phyloP scores from a whole-genome alignment of 179 eudicot genomes.

The Beta lomatogona region DNA sequence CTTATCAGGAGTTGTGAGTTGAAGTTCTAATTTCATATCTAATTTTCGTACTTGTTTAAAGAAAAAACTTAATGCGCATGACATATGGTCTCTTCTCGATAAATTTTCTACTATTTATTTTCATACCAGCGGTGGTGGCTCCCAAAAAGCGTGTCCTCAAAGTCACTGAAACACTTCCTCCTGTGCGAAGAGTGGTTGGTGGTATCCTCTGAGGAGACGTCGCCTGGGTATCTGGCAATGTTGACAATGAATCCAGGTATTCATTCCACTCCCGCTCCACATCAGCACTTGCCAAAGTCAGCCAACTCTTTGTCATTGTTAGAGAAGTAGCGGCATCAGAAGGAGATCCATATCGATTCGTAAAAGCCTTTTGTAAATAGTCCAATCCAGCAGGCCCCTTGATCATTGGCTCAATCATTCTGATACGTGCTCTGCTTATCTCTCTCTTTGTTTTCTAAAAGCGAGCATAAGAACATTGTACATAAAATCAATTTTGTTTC shows the following conservation, averaged over 20 bases:
- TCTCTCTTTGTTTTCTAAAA: slow-evolving; percentile 72
- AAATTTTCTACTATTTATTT: not conserved
- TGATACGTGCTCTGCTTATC: slow-evolving; percentile 86
- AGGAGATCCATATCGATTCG: slow-evolving; percentile 61
- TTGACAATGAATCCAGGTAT: slow-evolving; percentile 45
- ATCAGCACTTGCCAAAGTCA: slow-evolving; percentile 44
- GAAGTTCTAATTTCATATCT: not conserved
- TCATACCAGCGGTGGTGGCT: slow-evolving; percentile 33
- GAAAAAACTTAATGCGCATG: not conserved
- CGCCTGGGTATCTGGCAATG: slow-evolving; percentile 37
- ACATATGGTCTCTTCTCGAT: not conserved
- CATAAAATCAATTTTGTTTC: not conserved
- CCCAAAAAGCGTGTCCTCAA: slow-evolving; percentile 27
- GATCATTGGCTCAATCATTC: slow-evolving; percentile 72
- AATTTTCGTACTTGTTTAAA: not conserved
- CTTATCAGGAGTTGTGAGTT: not conserved
- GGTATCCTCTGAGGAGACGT: slow-evolving; percentile 45
- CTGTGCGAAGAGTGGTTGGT: slow-evolving; percentile 67
- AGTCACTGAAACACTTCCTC: slow-evolving; percentile 54
- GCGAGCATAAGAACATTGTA: not conserved
- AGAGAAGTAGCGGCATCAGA: slow-evolving; percentile 54
- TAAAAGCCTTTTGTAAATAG: slow-evolving; percentile 66
- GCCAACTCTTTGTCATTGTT: slow-evolving; percentile 74
- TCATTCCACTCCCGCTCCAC: slow-evolving; percentile 78
- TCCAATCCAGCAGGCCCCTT: slow-evolving; percentile 86